Evolutionary conservation across 345 rosid genomes (phyloP), one percentile per base, ranked within the genome.

Genomic region (Diplotaxis tenuifolia): DNA sequence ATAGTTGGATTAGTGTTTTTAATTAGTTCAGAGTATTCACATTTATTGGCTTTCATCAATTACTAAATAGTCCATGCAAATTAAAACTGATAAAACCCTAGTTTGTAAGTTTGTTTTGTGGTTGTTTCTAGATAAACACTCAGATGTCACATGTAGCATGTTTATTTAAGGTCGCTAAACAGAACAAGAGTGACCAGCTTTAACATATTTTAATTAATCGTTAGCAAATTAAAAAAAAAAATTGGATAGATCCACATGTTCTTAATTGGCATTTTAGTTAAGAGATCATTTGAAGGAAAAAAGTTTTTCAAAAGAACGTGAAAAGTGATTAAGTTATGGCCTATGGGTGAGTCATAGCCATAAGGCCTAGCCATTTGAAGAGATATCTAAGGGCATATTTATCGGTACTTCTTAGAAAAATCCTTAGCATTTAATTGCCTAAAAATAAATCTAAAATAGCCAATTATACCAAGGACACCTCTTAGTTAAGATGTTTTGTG

Each of bases 11-110:
- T 65, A 2, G 54, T 6, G 14, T 66, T 29, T 8, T 66, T 9
- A n/a, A n/a, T n/a, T 29, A 50, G 29, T 12, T 66, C 47, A 66
- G 52, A 29, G 70, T 66, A 50, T 11, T 19, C 18, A 40, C 60
- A 29, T 29, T 18, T 29, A 11, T 49, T 66, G 18, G 11, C 38
- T 28, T 28, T 18, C 25, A 10, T 28, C 16, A n/a, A 27, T 59
- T 14, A 16, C 2, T 56, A 2, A 12, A 56, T 3, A 57, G 10
- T 57, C 36, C 62, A 57, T 2, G 34, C 59, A 11, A n/a, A n/a
- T n/a, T 9, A 23, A 52, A 20, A 47, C 2, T 47, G 53, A 47
- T 2, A 59, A 2, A 31, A 4, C 25, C n/a, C 7, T 18, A 57
- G 12, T 57, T 12, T 56, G 23, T 21, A 19, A 2, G 31, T 9